These are phyloP conservation scores for Alternaria atra DNA, from an alignment of 2,329 filamentous ascomycete genomes.

Conservation along the genomic window DNA sequence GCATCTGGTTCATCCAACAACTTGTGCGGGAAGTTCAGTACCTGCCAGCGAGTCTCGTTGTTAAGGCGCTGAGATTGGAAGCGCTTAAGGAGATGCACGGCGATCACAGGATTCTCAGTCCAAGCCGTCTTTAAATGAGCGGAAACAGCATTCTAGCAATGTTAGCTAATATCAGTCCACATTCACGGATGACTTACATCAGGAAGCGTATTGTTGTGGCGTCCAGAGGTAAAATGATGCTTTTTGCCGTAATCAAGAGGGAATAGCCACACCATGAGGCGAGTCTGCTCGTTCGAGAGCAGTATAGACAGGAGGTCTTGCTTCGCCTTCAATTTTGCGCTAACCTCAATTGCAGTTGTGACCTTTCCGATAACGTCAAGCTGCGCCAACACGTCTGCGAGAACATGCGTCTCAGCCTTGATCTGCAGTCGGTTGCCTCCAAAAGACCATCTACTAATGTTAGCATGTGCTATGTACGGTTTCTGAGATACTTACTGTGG, in stretches of 20 bases:
- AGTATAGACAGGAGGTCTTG: constrained; percentile 84
- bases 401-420: constrained; percentile 86
- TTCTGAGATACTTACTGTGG: constrained; percentile 63
- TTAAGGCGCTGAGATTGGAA: constrained; percentile 79
- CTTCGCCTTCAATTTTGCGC: constrained; percentile 76
- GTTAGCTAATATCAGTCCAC: constrained; percentile 17
- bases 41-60: constrained; percentile 78
- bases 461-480: constrained; percentile 12
- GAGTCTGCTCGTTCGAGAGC: constrained; percentile 82
- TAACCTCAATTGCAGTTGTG: constrained; percentile 58
- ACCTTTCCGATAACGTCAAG: constrained; percentile 72
- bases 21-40: constrained; percentile 85
- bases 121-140: constrained; percentile 83
- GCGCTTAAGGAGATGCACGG: constrained; percentile 81
- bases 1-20: constrained; percentile 83
- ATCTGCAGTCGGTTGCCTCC: constrained; percentile 92
- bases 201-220: constrained; percentile 52
- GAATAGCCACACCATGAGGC: constrained; percentile 88
- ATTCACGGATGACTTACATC: constrained; percentile 44
- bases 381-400: constrained; percentile 75
- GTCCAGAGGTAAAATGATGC: constrained; percentile 58
- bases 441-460: constrained; percentile 78
- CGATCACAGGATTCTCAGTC: constrained; percentile 83
- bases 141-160: constrained; percentile 62
- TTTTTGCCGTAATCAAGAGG: constrained; percentile 74